phyloP scores from a whole-genome alignment of 257 asterid genomes.

The Ilex asprella region DNA sequence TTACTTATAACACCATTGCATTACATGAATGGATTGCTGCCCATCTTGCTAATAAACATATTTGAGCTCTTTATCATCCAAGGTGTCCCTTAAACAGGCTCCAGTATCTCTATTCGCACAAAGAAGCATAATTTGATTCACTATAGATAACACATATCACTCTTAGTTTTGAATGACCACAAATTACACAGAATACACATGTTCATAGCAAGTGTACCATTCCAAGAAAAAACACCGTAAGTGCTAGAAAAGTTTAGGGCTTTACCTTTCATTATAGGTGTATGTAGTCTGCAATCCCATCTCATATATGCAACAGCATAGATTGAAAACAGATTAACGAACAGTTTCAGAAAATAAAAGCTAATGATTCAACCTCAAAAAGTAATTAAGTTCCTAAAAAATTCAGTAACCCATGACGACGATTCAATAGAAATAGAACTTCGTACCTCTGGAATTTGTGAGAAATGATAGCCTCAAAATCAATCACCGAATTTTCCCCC shows the following conservation, averaged over 20 bases:
- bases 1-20: too few species aligned
- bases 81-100: constrained; percentile 55
- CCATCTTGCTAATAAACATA: constrained; percentile 87
- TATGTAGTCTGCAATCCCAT: constrained; percentile 34
- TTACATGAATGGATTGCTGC: constrained; percentile 64
- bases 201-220: neutral
- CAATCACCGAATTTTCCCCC: constrained; percentile 44
- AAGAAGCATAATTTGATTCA: constrained; percentile 7
- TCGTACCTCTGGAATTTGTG: constrained; percentile 62
- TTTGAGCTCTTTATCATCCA: constrained; percentile 84
- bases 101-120: constrained; percentile 50
- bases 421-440: neutral
- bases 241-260: neutral
- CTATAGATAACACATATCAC: neutral
- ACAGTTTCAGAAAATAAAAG: neutral
- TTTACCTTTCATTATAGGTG: constrained; percentile 62
- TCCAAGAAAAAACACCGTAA: neutral
- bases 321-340: neutral
- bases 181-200: neutral
- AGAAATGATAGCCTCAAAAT: constrained; percentile 55
- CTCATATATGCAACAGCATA: neutral
- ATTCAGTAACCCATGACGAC: neutral
- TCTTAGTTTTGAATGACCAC: neutral
- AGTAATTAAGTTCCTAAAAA: neutral
- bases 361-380: neutral